Evolutionary conservation across 1,284 basidiomycete species (phyloP).

Genomic region (Sporisorium graminicola): DNA sequence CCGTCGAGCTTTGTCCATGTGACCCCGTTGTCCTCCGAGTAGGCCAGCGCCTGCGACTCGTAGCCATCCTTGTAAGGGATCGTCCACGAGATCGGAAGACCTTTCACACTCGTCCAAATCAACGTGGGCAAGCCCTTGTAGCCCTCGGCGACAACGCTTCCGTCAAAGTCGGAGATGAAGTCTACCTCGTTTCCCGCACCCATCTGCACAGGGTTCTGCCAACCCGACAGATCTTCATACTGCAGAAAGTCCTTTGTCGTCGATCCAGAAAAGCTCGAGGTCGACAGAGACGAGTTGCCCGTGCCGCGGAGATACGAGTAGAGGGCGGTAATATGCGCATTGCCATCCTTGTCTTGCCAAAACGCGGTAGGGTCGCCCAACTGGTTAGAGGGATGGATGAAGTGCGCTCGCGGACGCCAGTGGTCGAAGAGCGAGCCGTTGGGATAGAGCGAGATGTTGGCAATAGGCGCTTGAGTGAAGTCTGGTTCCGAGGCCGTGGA

Average conservation of each 20-base stretch:
- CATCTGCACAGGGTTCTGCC: slow-evolving; percentile 28
- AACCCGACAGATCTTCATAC: slow-evolving; percentile 30
- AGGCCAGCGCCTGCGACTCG: slow-evolving; percentile 39
- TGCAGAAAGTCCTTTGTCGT: slow-evolving; percentile 28
- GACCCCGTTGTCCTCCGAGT: slow-evolving; percentile 32
- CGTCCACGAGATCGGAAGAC: slow-evolving; percentile 39
- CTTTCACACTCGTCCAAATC: slow-evolving; percentile 36
- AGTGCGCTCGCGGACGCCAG: slow-evolving; percentile 43
- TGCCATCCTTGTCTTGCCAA: slow-evolving; percentile 23
- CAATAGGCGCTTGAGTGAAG: slow-evolving; percentile 29
- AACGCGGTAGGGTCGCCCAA: slow-evolving; percentile 45
- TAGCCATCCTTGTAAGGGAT: slow-evolving; percentile 42
- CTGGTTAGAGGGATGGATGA: slow-evolving; percentile 41
- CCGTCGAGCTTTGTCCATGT: slow-evolving; percentile 42
- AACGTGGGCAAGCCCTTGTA: slow-evolving; percentile 40
- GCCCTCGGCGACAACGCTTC: slow-evolving; percentile 28
- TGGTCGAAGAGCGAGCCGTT: slow-evolving; percentile 41
- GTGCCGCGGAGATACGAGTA: slow-evolving; percentile 33
- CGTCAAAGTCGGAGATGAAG: slow-evolving; percentile 41
- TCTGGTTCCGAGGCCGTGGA: slow-evolving; percentile 13
- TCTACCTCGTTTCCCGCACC: slow-evolving; percentile 40
- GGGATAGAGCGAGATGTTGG: slow-evolving; percentile 30
- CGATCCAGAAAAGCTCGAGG: slow-evolving; percentile 26
- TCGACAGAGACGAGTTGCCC: slow-evolving; percentile 18
- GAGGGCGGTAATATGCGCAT: slow-evolving; percentile 28